Percentiles rank a stretch among this genome's conserved stretches.
These are phyloP conservation scores for Penicillium goetzii DNA, from an alignment of 495 filamentous ascomycete genomes.

Conservation along the genomic window DNA sequence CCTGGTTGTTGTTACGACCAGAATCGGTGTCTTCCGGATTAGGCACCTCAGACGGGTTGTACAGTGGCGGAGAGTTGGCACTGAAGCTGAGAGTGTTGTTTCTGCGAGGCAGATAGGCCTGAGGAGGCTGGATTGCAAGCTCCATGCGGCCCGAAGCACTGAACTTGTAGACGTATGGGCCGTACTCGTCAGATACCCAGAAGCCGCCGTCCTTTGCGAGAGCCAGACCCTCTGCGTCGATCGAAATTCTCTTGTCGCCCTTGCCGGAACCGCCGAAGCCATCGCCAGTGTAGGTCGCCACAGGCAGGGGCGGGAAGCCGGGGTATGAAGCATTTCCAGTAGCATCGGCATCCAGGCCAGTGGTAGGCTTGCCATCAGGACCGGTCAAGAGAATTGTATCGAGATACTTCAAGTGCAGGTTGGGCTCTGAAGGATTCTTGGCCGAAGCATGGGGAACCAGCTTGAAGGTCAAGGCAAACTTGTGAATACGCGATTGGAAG, in stretches of 20 bases:
- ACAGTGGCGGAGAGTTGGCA: slow-evolving; percentile 65
- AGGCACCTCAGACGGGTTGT: slow-evolving; percentile 49
- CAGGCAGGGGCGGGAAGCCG: slow-evolving; percentile 68
- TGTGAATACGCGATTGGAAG: slow-evolving; percentile 74
- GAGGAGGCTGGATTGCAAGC: slow-evolving; percentile 67
- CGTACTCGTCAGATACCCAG: slow-evolving; percentile 83
- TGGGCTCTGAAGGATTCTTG: slow-evolving; percentile 61
- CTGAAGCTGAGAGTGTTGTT: slow-evolving; percentile 63
- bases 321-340: slow-evolving; percentile 55
- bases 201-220: slow-evolving; percentile 66
- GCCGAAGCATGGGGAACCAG: slow-evolving; percentile 58
- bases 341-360: slow-evolving; percentile 70
- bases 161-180: slow-evolving; percentile 76
- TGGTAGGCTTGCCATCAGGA: slow-evolving; percentile 68
- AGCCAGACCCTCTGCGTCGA: slow-evolving; percentile 75
- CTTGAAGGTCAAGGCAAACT: slow-evolving; percentile 63
- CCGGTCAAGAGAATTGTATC: slow-evolving; percentile 70
- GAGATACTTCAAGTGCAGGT: slow-evolving; percentile 66
- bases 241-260: slow-evolving; percentile 62
- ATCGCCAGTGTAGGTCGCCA: slow-evolving; percentile 68
- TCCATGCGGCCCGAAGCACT: slow-evolving; percentile 60
- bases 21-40: slow-evolving; percentile 59
- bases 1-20: slow-evolving; percentile 77
- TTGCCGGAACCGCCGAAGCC: slow-evolving; percentile 68
- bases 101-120: slow-evolving; percentile 68